These are phyloP conservation scores for Leccinum boreale DNA, from an alignment of 768 basidiomycete genomes.

Conservation along the genomic window DNA sequence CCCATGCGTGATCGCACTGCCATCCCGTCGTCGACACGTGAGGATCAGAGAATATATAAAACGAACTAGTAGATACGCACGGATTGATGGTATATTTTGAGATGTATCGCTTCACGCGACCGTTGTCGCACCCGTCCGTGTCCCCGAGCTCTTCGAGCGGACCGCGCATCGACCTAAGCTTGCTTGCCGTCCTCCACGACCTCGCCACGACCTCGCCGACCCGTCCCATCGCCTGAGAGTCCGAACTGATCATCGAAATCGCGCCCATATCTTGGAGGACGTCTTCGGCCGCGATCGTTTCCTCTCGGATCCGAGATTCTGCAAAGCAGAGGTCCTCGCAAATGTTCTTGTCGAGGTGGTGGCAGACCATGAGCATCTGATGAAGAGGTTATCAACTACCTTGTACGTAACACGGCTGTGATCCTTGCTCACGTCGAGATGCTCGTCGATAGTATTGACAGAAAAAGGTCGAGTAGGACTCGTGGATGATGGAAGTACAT, in stretches of 20 bases:
- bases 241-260: conserved; percentile 95
- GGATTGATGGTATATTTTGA: conserved; percentile 98
- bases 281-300: conserved; percentile 97
- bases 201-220: conserved; percentile 91
- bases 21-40: background rate
- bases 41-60: background rate
- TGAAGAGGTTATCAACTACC: background rate
- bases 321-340: conserved; percentile 95
- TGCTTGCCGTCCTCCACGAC: conserved; percentile 97
- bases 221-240: conserved; percentile 97
- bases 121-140: conserved; percentile 56
- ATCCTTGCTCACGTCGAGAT: conserved; percentile 76
- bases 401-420: background rate
- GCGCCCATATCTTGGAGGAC: conserved; percentile 90
- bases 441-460: conserved; percentile 91
- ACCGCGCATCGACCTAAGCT: conserved; percentile 81
- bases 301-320: conserved; percentile 93
- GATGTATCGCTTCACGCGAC: conserved; percentile 89
- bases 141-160: conserved; percentile 62
- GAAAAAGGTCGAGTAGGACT: conserved; percentile 95
- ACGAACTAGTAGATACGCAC: conserved; percentile 42
- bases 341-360: conserved; percentile 90
- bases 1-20: conserved; percentile 87
- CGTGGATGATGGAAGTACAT: conserved; percentile 94
- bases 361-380: conserved; percentile 99